phyloP scores from a whole-genome alignment of 768 basidiomycete genomes.

The Tubosaeta brunneosetosa region DNA sequence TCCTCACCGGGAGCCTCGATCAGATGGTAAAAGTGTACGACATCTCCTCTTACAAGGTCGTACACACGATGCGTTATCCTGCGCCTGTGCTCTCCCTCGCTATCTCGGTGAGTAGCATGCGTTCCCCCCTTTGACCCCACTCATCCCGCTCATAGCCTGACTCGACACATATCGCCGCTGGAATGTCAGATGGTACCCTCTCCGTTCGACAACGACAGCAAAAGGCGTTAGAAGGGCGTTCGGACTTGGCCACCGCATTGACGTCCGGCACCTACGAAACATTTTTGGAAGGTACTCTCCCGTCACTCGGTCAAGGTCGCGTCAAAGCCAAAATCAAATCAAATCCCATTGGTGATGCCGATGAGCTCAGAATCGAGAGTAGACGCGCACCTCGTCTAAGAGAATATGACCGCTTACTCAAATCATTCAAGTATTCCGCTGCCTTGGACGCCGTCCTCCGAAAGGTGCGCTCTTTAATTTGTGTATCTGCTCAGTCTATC shows the following conservation, averaged over 20 bases:
- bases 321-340: constrained; percentile 45
- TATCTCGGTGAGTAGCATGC: constrained; percentile 60
- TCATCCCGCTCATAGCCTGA: constrained; percentile 60
- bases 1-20: constrained; percentile 89
- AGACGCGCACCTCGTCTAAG: constrained; percentile 65
- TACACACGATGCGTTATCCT: constrained; percentile 98
- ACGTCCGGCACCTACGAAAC: constrained; percentile 62
- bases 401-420: constrained; percentile 87
- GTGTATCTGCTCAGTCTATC: not conserved
- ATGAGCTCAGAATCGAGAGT: constrained; percentile 77
- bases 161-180: constrained; percentile 92
- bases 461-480: constrained; percentile 48
- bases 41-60: constrained; percentile 86
- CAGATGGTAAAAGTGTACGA: constrained; percentile 99
- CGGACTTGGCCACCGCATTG: constrained; percentile 37
- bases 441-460: constrained; percentile 89
- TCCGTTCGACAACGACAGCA: constrained; percentile 87
- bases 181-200: constrained; percentile 98
- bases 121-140: not conserved
- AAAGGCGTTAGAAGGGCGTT: constrained; percentile 56
- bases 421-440: constrained; percentile 90
- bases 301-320: constrained; percentile 52
- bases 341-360: constrained; percentile 53
- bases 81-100: constrained; percentile 88
- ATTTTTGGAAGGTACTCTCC: constrained; percentile 53